phyloP scores from a whole-genome alignment of 129 eudicot species.

The Lactuca sativa region DNA sequence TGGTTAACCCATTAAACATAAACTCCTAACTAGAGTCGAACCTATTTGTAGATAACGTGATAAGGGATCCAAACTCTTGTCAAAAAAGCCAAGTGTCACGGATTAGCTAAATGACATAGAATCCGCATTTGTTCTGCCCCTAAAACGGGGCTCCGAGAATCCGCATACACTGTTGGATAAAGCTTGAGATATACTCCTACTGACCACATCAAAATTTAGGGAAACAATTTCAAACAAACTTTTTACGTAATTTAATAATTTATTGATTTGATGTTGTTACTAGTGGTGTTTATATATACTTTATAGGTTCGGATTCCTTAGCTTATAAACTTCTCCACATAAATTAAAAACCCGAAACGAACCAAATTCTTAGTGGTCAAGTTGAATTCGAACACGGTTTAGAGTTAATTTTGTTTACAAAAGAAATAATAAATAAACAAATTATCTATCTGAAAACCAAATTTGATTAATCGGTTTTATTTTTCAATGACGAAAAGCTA shows the following conservation, averaged over 20 bases:
- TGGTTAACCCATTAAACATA: neutral
- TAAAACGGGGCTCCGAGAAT: slow-evolving; percentile 28
- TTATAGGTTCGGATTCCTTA: neutral
- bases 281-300: neutral
- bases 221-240: neutral
- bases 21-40: neutral
- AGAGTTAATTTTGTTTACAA: neutral
- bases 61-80: neutral
- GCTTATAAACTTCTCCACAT: neutral
- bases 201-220: slow-evolving; percentile 2
- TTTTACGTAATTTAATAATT: slow-evolving; percentile 8
- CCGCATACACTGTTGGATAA: slow-evolving; percentile 9
- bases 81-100: neutral
- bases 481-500: too few relatives aligned
- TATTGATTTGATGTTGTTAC: neutral
- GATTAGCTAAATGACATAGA: neutral
- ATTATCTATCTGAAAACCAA: neutral
- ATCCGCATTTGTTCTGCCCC: slow-evolving; percentile 21
- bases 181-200: slow-evolving; percentile 12
- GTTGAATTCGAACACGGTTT: neutral
- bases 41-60: neutral
- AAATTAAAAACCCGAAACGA: neutral
- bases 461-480: neutral
- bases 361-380: neutral
- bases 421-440: too few relatives aligned